Evolutionary conservation across 345 rosid species (phyloP).

Genomic region (Camelina laxa): DNA sequence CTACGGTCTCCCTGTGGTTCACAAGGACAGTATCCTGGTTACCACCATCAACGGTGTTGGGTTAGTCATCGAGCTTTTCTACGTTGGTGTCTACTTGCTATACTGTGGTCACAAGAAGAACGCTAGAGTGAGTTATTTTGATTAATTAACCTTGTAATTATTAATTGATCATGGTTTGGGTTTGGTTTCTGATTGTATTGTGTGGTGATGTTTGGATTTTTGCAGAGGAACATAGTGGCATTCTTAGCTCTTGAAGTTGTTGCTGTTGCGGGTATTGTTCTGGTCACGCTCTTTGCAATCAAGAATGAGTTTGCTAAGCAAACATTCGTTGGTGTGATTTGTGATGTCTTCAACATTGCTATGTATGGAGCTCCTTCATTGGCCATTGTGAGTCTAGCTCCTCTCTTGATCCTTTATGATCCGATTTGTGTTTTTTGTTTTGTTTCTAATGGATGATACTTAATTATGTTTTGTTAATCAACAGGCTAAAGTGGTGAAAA

Average conservation of each 20-base stretch:
- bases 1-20: slow-evolving; percentile 64
- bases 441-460: not conserved
- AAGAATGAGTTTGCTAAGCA: slow-evolving; percentile 31
- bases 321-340: slow-evolving; percentile 54
- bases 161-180: not conserved
- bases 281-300: slow-evolving; percentile 33
- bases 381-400: slow-evolving; percentile 45
- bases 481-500: slow-evolving; percentile 48
- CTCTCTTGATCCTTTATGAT: not conserved
- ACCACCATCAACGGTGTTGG: slow-evolving; percentile 53
- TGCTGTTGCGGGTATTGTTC: not conserved
- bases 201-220: not conserved
- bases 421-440: not conserved
- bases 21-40: slow-evolving; percentile 52
- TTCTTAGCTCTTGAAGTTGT: slow-evolving; percentile 22
- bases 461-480: not conserved
- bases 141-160: not conserved
- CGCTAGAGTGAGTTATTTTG: slow-evolving; percentile 34
- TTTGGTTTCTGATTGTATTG: not conserved
- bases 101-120: slow-evolving; percentile 38
- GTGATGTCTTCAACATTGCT: slow-evolving; percentile 51
- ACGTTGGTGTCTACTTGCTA: slow-evolving; percentile 34
- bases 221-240: slow-evolving; percentile 40
- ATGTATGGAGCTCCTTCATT: slow-evolving; percentile 63
- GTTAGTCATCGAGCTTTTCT: slow-evolving; percentile 41